Conservation (phyloP, 2,329 filamentous ascomycete species). For the Penicillium sp. region DNA sequence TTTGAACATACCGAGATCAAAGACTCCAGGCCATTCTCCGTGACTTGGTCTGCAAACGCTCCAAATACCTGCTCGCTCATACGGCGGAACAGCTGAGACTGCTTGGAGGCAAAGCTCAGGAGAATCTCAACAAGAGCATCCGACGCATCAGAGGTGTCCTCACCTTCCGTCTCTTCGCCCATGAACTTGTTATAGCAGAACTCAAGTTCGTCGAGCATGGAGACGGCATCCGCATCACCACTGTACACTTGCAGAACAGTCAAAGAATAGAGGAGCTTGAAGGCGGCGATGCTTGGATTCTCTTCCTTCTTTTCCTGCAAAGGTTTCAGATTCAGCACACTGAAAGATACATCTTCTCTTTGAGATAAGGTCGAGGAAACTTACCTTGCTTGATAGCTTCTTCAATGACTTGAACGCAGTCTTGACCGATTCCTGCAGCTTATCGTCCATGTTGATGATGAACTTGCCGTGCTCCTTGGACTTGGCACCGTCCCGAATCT, state of each 20-base stretch:
- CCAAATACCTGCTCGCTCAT: slow-evolving; percentile 84
- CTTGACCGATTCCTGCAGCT: slow-evolving; percentile 39
- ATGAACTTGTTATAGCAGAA: slow-evolving; percentile 63
- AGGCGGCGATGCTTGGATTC: slow-evolving; percentile 49
- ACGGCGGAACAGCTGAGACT: slow-evolving; percentile 76
- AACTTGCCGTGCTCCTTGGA: slow-evolving; percentile 35
- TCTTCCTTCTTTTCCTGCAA: slow-evolving; percentile 46
- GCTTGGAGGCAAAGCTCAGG: slow-evolving; percentile 80
- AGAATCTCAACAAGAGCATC: slow-evolving; percentile 80
- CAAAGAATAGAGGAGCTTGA: slow-evolving; percentile 76
- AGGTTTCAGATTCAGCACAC: slow-evolving; percentile 24
- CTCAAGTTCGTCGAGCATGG: slow-evolving; percentile 74
- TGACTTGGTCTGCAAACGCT: slow-evolving; percentile 70
- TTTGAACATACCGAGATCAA: slow-evolving; percentile 42
- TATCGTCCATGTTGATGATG: slow-evolving; percentile 45
- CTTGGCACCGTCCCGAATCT: slow-evolving; percentile 36
- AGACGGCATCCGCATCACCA: slow-evolving; percentile 77
- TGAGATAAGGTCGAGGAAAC: neutral
- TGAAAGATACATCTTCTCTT: neutral
- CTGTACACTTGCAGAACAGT: slow-evolving; percentile 86
- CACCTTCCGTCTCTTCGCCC: slow-evolving; percentile 45
- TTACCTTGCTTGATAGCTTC: slow-evolving; percentile 34
- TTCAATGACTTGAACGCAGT: slow-evolving; percentile 39
- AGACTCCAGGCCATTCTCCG: slow-evolving; percentile 63
- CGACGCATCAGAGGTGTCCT: slow-evolving; percentile 48